Percentiles rank a stretch among this genome's conserved stretches.
Conservation (phyloP, 192 early-diverging fungal species). For the Gigaspora rosea region DNA sequence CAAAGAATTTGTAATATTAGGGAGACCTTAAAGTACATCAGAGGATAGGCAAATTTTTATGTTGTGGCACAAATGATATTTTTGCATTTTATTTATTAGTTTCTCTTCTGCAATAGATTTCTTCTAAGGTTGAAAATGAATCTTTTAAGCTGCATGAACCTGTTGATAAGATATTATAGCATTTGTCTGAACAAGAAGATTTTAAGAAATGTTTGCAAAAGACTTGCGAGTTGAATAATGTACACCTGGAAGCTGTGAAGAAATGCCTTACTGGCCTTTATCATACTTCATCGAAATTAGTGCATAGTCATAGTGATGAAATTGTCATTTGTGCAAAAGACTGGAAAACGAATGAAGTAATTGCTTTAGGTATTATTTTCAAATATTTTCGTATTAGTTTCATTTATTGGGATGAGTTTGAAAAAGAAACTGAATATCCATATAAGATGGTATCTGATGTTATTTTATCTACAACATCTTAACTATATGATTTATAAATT, state of each 20-base stretch:
- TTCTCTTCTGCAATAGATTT: neutral
- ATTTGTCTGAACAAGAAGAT: neutral
- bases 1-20: conserved; percentile 7
- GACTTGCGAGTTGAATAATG: neutral
- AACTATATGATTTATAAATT: no score
- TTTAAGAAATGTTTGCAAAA: neutral
- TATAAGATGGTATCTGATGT: conserved; percentile 39
- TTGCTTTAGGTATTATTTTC: neutral
- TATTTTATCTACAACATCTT: no score
- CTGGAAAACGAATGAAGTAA: neutral
- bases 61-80: neutral
- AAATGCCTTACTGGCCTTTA: conserved; percentile 4
- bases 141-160: neutral
- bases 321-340: conserved; percentile 9
- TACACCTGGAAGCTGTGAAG: neutral
- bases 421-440: neutral
- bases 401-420: conserved; percentile 8
- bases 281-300: conserved; percentile 15
- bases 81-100: conserved; percentile 17
- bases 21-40: neutral
- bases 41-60: neutral
- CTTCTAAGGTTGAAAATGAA: conserved; percentile 1
- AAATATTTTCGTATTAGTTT: neutral
- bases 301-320: conserved; percentile 9
- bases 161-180: conserved; percentile 7